Conservation (phyloP, 805 yeast genomes). For the Dipodascopsis tothii region DNA sequence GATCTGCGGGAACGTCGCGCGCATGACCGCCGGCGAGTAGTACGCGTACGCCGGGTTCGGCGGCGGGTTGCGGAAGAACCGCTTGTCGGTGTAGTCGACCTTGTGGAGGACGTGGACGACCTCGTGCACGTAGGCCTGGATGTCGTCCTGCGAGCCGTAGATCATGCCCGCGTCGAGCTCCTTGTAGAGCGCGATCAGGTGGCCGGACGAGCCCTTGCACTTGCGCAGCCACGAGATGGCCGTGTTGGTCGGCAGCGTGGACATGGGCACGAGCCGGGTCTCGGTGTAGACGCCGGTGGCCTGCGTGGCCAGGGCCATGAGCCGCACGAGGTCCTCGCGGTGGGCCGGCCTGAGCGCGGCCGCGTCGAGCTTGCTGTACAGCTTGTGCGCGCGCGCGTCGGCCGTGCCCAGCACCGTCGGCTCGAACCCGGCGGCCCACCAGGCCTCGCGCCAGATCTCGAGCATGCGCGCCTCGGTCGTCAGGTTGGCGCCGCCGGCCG, state of each 20-base stretch:
- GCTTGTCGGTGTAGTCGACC: constrained; percentile 4
- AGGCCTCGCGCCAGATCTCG: constrained; percentile 26
- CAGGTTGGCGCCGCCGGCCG: constrained; percentile 9
- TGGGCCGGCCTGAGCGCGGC: constrained; percentile 7
- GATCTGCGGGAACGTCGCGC: constrained; percentile 6
- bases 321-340: constrained; percentile 7
- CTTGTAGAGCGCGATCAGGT: constrained; percentile 16
- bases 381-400: constrained; percentile 18
- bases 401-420: constrained; percentile 24
- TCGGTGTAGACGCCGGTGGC: constrained; percentile 27
- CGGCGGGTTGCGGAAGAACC: constrained; percentile 8
- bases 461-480: constrained; percentile 21
- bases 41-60: constrained; percentile 21
- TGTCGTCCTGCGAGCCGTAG: constrained; percentile 8
- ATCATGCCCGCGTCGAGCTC: constrained; percentile 21
- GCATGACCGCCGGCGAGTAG: constrained; percentile 22
- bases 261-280: constrained; percentile 22
- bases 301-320: constrained; percentile 26
- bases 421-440: constrained; percentile 28
- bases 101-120: constrained; percentile 7
- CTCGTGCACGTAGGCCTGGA: constrained; percentile 5
- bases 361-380: constrained; percentile 12
- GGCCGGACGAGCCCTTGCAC: constrained; percentile 17
- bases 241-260: constrained; percentile 9
- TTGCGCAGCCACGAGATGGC: constrained; percentile 13